Conservation (phyloP, 169 alveolate species). For the Babesia ovata region DNA sequence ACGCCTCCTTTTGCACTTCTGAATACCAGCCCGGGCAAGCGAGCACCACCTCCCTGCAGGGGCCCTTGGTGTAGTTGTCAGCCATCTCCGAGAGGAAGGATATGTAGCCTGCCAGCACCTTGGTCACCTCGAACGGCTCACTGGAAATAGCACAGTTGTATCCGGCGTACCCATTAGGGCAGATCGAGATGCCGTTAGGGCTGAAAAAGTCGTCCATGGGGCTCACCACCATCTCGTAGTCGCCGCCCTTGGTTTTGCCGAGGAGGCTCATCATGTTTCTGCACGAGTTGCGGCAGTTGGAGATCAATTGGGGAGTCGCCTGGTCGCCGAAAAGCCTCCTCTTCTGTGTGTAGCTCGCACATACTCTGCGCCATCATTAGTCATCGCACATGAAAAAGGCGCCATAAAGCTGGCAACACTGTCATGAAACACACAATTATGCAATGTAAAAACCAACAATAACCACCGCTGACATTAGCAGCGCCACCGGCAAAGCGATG, state of each 20-base stretch:
- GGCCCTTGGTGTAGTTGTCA: constrained; percentile 76
- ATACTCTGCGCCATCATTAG: constrained; percentile 16
- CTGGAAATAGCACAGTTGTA: constrained; percentile 22
- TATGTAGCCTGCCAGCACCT: constrained; percentile 85
- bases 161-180: constrained; percentile 40
- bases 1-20: constrained; percentile 89
- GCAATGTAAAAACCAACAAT: background rate
- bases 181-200: constrained; percentile 77
- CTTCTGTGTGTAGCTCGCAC: constrained; percentile 86
- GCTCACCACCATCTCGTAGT: constrained; percentile 63
- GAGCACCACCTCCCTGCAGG: constrained; percentile 82
- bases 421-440: background rate
- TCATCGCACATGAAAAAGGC: background rate
- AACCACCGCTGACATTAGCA: too few species aligned
- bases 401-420: background rate
- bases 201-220: constrained; percentile 71
- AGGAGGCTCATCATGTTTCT: constrained; percentile 86
- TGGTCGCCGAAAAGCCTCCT: constrained; percentile 93
- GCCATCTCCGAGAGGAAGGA: constrained; percentile 80
- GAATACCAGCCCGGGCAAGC: constrained; percentile 90
- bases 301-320: constrained; percentile 82
- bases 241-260: constrained; percentile 76
- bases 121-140: constrained; percentile 32
- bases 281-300: constrained; percentile 87
- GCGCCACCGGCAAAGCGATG: background rate